Percentiles rank a stretch among this genome's conserved stretches.
Conservation (phyloP, 306 rosid species). For the Carpinus fangiana region DNA sequence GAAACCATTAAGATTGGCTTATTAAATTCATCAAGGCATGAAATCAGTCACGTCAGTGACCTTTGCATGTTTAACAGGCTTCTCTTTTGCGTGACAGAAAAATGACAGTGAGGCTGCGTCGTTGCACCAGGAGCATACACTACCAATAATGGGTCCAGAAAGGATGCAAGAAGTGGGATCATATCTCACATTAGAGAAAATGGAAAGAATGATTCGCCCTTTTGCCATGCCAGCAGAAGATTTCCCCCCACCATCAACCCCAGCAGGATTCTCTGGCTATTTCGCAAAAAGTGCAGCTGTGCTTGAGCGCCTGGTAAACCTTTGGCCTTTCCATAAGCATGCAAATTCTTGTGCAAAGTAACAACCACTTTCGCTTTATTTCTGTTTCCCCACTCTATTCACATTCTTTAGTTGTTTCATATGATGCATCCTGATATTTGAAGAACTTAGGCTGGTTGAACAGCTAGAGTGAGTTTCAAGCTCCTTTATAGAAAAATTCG, state of each 20-base stretch:
- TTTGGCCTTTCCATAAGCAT: constrained; percentile 92
- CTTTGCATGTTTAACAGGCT: constrained; percentile 11
- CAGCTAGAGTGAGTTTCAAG: constrained; percentile 34
- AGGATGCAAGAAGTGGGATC: constrained; percentile 88
- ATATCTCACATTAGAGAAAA: constrained; percentile 76
- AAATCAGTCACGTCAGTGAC: not conserved
- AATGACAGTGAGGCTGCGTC: constrained; percentile 63
- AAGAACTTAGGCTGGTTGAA: constrained; percentile 17
- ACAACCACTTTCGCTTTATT: constrained; percentile 1
- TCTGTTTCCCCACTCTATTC: not conserved
- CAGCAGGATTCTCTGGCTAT: constrained; percentile 88
- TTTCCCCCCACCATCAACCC: constrained; percentile 86
- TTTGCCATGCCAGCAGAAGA: constrained; percentile 99
- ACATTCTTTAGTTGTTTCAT: not conserved
- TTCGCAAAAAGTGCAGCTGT: constrained; percentile 76
- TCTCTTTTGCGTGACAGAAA: constrained; percentile 51
- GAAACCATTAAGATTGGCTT: constrained; percentile 4
- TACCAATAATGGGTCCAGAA: constrained; percentile 95
- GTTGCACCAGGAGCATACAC: constrained; percentile 90
- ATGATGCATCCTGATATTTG: not conserved
- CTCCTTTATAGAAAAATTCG: constrained; percentile 24
- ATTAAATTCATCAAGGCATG: not conserved
- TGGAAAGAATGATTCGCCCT: constrained; percentile 92
- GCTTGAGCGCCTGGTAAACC: constrained; percentile 92
- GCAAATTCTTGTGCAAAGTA: constrained; percentile 51